Evolutionary conservation across 331 rosid species (phyloP).

Genomic region (Acacia concinna): DNA sequence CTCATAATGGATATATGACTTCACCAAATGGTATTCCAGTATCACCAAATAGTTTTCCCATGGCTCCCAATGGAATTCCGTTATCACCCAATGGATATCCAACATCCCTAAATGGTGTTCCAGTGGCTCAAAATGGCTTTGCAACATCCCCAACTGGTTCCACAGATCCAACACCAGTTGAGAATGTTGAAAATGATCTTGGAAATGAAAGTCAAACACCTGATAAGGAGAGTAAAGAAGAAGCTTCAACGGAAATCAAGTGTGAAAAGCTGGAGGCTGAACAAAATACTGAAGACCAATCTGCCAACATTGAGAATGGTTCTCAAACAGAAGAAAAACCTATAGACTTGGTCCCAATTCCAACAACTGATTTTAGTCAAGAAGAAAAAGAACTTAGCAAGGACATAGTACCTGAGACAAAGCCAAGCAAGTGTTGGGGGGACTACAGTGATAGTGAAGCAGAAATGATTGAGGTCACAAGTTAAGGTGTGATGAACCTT

Average conservation of each 20-base stretch:
- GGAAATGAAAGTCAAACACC: constrained; percentile 38
- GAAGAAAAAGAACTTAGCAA: constrained; percentile 41
- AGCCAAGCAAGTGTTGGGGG: constrained; percentile 81
- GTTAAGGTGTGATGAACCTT: constrained; percentile 43
- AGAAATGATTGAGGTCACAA: constrained; percentile 56
- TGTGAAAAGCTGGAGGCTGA: constrained; percentile 46
- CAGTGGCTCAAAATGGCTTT: constrained; percentile 41
- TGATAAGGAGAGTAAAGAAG: constrained; percentile 41
- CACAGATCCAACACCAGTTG: constrained; percentile 44
- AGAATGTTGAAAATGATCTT: constrained; percentile 39
- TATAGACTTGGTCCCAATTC: constrained; percentile 32
- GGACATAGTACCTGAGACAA: constrained; percentile 42
- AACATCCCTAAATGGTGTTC: constrained; percentile 47
- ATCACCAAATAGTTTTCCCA: constrained; percentile 58
- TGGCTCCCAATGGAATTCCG: constrained; percentile 50
- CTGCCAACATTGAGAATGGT: constrained; percentile 37
- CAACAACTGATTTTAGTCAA: constrained; percentile 29
- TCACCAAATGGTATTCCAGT: constrained; percentile 53
- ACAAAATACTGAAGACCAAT: constrained; percentile 43
- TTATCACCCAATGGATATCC: constrained; percentile 54
- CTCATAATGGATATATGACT: constrained; percentile 65
- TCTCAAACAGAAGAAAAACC: constrained; percentile 51
- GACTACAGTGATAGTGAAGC: constrained; percentile 88
- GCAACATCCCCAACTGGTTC: constrained; percentile 58
- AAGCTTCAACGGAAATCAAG: constrained; percentile 34